phyloP scores from a whole-genome alignment of 2,329 filamentous ascomycete species.

The Eutypa lata region DNA sequence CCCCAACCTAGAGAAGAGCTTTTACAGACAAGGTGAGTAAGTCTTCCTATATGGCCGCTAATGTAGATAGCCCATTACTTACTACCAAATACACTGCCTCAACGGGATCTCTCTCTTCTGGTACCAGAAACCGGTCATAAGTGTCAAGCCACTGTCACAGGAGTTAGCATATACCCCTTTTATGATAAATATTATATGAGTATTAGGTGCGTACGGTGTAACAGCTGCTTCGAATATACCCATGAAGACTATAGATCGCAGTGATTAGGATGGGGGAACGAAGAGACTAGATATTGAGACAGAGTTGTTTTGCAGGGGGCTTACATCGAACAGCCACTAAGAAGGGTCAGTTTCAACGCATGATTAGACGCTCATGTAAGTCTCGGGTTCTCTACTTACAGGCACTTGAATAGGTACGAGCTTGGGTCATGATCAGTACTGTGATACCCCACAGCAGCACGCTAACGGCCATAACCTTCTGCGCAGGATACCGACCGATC shows the following conservation, averaged over 20 bases:
- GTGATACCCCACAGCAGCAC: conserved; percentile 31
- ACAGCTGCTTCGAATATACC: conserved; percentile 31
- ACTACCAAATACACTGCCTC: conserved; percentile 32
- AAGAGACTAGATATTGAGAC: neutral
- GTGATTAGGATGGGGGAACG: neutral
- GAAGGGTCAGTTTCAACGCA: neutral
- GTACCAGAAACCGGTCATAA: conserved; percentile 36
- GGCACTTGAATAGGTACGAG: conserved; percentile 23
- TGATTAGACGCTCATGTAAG: too few relatives aligned
- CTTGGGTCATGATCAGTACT: conserved; percentile 32
- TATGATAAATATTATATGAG: neutral
- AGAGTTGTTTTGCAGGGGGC: neutral
- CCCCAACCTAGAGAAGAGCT: conserved; percentile 25
- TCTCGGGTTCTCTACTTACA: neutral
- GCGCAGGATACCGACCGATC: conserved; percentile 33
- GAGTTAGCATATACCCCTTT: neutral
- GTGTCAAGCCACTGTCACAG: conserved; percentile 17
- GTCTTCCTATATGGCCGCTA: neutral
- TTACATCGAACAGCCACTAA: neutral
- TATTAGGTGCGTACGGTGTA: conserved; percentile 16
- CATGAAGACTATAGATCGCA: conserved; percentile 23
- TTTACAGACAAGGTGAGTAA: neutral
- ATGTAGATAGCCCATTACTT: conserved; percentile 7
- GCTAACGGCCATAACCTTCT: conserved; percentile 30
- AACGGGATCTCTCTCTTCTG: conserved; percentile 32